These are phyloP conservation scores for Aspergillus clavatus DNA, from an alignment of 2,329 filamentous ascomycete genomes.

Conservation along the genomic window DNA sequence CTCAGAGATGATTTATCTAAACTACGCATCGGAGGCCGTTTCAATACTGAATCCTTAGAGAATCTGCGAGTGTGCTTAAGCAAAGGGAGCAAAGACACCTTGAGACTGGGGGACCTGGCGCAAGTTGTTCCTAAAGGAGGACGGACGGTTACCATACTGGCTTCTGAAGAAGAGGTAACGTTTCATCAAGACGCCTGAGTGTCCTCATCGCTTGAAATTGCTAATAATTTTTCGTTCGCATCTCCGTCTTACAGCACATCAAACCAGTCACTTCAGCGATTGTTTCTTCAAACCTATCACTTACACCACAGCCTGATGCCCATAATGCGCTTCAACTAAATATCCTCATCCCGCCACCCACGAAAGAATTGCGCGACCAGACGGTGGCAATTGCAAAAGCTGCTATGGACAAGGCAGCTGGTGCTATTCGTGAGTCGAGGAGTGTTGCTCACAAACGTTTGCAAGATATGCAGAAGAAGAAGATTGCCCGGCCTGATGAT, in stretches of 20 bases:
- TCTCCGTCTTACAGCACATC: constrained; percentile 32
- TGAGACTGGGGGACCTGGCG: constrained; percentile 58
- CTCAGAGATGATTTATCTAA: constrained; percentile 60
- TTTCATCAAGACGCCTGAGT: constrained; percentile 1
- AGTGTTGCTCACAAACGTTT: constrained; percentile 43
- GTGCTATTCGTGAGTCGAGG: constrained; percentile 40
- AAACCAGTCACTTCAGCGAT: constrained; percentile 44
- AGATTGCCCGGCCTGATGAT: constrained; percentile 42
- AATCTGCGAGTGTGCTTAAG: constrained; percentile 54
- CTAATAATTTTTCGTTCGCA: background rate
- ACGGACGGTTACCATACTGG: constrained; percentile 56
- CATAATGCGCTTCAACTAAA: constrained; percentile 44
- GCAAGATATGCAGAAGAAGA: constrained; percentile 42
- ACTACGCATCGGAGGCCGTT: constrained; percentile 56
- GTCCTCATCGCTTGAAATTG: background rate
- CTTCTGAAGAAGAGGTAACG: constrained; percentile 60
- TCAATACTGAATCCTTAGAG: constrained; percentile 60
- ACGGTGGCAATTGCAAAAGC: constrained; percentile 38
- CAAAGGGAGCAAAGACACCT: constrained; percentile 49
- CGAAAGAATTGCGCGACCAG: constrained; percentile 43
- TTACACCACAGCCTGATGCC: constrained; percentile 41
- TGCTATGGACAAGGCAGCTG: constrained; percentile 41
- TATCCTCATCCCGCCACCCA: constrained; percentile 44
- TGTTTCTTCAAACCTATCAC: constrained; percentile 37
- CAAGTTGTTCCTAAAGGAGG: constrained; percentile 63